Base-by-base conservation (phyloP, 2,329 filamentous ascomycete species). In the Clonostachys solani region DNA sequence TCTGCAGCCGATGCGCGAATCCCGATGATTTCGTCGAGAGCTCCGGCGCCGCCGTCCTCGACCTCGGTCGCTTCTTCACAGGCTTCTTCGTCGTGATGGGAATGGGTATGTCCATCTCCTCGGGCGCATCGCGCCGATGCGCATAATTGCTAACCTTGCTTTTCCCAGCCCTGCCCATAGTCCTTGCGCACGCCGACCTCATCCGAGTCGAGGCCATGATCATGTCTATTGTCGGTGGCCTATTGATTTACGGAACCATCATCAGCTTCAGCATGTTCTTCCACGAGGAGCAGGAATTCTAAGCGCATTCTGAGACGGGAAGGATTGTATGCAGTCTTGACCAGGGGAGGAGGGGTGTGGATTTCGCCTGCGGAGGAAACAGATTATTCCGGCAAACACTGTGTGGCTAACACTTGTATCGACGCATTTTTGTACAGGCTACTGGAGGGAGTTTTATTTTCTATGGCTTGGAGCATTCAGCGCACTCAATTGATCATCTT, bases 231-330 rank as follows among this genome's bases (percentile, higher is more conserved):
- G 72, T 92, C 45, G 94, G 94, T 29, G 94, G 94, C 45, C 74
- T 96, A 50, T 73, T 99, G 64, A 99, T 99, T 65, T 99, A 99
- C 71, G 89, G 90, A 48, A 99, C 94, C 43, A 96, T 99, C 64
- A 95, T 99, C 71, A 94, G 88, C 72, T 99, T 99, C 69, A 86
- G 88, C 55, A 88, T 96, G 84, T 99, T 97, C 74, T 99, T 99
- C 77, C 87, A 92, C 65, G 92, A 97, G 69, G 91, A 97, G 66
- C 88, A 95, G 63, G 94, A 97, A 59, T 99, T 97, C 67, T 97
- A 71, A 72, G 59, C 40, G 19, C 3, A 38, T 38, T n/a, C 36
- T 38, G 12, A 38, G 36, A 18, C 12, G 15, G 36, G 35, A 12
- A n/a, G 12, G 17, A 38, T 12, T 9, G 23, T 29, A 29, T 29